Percentiles rank a stretch among this genome's conserved stretches.
phyloP scores from a whole-genome alignment of 1,284 basidiomycete genomes.

The Cutaneotrichosporon sp. region DNA sequence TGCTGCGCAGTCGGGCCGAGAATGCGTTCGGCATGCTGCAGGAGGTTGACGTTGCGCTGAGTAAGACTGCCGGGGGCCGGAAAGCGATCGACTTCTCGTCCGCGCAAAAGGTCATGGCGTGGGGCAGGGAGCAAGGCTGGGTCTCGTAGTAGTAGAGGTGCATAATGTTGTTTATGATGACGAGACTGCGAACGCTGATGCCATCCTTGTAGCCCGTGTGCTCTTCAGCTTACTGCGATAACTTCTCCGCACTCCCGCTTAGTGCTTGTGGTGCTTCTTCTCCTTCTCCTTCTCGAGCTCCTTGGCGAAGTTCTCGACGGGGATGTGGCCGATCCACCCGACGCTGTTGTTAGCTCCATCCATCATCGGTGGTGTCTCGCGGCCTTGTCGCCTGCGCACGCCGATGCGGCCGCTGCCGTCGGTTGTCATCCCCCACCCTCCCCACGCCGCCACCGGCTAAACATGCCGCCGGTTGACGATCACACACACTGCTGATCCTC shows the following conservation, averaged over 20 bases:
- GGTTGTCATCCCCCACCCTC: no score
- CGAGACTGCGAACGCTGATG: neutral
- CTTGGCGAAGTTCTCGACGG: constrained; percentile 59
- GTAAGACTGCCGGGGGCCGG: neutral
- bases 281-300: constrained; percentile 17
- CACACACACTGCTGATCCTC: neutral
- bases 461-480: no score
- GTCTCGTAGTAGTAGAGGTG: neutral
- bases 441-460: no score
- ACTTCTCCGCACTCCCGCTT: neutral
- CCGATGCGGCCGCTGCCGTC: no score
- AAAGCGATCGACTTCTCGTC: constrained; percentile 1
- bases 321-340: constrained; percentile 64
- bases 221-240: no score
- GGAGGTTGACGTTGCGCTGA: constrained; percentile 12
- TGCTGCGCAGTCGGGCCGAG: constrained; percentile 10
- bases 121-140: constrained; percentile 15
- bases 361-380: no score
- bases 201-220: no score
- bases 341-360: constrained; percentile 20
- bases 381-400: no score
- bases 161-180: neutral
- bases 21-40: constrained; percentile 22
- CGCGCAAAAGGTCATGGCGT: constrained; percentile 10
- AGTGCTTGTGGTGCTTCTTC: neutral